Percentiles rank a stretch among this genome's conserved stretches.
Conservation (phyloP, 768 basidiomycete species). For the Xerocomus brunneocitrinus region DNA sequence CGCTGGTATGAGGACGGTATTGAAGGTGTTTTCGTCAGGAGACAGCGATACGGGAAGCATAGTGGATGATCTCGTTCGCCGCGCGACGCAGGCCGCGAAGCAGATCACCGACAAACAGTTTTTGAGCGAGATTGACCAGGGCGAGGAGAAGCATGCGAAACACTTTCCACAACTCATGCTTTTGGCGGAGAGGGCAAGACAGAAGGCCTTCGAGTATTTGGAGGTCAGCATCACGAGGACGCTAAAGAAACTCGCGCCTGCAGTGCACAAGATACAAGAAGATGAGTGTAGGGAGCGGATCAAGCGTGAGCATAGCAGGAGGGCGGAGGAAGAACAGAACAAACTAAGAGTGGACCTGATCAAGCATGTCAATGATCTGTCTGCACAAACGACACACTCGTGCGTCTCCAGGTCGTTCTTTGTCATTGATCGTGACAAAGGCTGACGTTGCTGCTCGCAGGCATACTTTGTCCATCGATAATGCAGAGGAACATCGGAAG, state of each 20-base stretch:
- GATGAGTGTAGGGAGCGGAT: background rate
- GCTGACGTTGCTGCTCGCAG: slow-evolving; percentile 2
- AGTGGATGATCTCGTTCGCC: slow-evolving; percentile 4
- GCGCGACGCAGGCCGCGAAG: background rate
- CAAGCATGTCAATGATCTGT: slow-evolving; percentile 13
- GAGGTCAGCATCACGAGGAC: background rate
- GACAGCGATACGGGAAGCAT: background rate
- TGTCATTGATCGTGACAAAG: background rate
- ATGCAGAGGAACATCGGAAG: slow-evolving; percentile 1
- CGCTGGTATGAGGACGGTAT: background rate
- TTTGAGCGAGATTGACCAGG: slow-evolving; percentile 5
- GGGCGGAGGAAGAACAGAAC: slow-evolving; percentile 5
- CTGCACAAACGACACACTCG: slow-evolving; percentile 1
- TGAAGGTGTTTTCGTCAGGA: background rate
- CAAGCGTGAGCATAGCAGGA: background rate
- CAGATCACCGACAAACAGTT: slow-evolving; percentile 14
- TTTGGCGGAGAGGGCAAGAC: background rate
- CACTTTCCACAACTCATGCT: background rate
- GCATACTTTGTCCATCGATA: slow-evolving; percentile 7
- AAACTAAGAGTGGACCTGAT: slow-evolving; percentile 18
- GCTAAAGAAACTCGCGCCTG: slow-evolving; percentile 7
- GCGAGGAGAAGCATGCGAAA: background rate
- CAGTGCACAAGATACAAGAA: slow-evolving; percentile 10
- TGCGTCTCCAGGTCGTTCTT: background rate
- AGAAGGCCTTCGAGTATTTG: background rate